Evolutionary conservation across 208 protist genomes (phyloP).

Genomic region (Wallacemonas sp.): DNA sequence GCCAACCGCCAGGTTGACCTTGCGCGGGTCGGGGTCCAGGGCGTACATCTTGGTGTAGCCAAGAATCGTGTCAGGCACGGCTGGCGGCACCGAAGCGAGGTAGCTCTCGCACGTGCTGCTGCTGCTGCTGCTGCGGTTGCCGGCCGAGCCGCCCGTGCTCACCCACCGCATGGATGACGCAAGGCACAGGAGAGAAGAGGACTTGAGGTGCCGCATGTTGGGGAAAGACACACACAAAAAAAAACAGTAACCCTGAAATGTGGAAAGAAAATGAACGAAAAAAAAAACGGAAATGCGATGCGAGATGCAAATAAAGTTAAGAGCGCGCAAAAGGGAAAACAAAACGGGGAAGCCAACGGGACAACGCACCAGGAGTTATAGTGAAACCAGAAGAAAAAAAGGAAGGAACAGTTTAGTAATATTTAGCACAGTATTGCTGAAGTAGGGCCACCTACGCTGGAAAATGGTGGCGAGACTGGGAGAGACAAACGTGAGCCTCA

Average conservation of each 20-base stretch:
- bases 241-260: background rate
- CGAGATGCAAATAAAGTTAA: conserved; percentile 16
- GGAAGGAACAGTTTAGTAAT: no score
- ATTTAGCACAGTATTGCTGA: no score
- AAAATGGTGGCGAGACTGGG: no score
- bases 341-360: conserved; percentile 4
- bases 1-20: conserved; percentile 97
- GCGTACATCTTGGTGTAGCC: conserved; percentile 63
- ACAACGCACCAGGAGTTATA: no score
- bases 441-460: no score
- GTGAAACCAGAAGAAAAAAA: no score
- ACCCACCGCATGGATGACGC: no score
- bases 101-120: conserved; percentile 23
- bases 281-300: conserved; percentile 12
- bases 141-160: no score
- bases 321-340: background rate
- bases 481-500: no score
- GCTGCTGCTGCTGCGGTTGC: no score
- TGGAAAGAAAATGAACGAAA: background rate
- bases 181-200: no score
- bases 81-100: conserved; percentile 48
- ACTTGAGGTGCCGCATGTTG: no score
- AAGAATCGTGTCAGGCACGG: conserved; percentile 74
- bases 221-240: conserved; percentile 16
- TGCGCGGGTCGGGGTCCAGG: conserved; percentile 77